Percentiles rank a stretch among this genome's conserved stretches.
Evolutionary conservation across 1,284 basidiomycete species (phyloP).

Genomic region (Inonotus hispidus): DNA sequence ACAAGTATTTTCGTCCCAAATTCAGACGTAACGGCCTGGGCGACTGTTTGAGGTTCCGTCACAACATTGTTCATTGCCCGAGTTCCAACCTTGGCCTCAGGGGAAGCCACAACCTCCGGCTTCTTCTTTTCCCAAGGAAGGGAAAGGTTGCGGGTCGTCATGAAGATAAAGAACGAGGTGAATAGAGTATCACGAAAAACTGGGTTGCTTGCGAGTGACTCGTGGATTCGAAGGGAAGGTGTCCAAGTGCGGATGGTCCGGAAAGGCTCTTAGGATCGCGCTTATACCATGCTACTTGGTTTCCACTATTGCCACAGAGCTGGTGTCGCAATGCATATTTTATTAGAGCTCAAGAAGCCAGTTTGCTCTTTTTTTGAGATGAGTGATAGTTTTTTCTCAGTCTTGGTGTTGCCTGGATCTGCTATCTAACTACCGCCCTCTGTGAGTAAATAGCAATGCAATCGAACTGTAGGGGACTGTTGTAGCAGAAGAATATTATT

Average conservation of each 20-base stretch:
- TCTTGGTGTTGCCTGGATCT: too few relatives aligned
- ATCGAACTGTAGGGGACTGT: too few relatives aligned
- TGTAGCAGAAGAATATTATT: too few relatives aligned
- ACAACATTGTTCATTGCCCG: not conserved
- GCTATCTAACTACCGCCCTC: too few relatives aligned
- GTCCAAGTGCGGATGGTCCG: not conserved
- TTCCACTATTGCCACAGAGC: not conserved
- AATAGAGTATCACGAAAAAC: not conserved
- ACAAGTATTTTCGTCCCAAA: too few relatives aligned
- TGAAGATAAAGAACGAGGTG: conserved; percentile 9
- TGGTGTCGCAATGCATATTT: not conserved
- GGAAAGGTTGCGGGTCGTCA: not conserved
- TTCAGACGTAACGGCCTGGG: too few relatives aligned
- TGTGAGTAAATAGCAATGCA: too few relatives aligned
- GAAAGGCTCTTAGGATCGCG: not conserved
- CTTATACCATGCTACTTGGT: not conserved
- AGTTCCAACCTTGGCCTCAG: not conserved
- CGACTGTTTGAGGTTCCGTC: not conserved
- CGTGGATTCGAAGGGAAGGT: not conserved
- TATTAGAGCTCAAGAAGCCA: too few relatives aligned
- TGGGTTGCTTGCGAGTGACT: not conserved
- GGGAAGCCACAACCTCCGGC: not conserved
- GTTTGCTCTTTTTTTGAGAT: too few relatives aligned
- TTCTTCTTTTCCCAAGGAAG: not conserved
- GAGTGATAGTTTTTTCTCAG: too few relatives aligned